Conservation (phyloP, 768 basidiomycete genomes). For the Boletus tomentosulus region DNA sequence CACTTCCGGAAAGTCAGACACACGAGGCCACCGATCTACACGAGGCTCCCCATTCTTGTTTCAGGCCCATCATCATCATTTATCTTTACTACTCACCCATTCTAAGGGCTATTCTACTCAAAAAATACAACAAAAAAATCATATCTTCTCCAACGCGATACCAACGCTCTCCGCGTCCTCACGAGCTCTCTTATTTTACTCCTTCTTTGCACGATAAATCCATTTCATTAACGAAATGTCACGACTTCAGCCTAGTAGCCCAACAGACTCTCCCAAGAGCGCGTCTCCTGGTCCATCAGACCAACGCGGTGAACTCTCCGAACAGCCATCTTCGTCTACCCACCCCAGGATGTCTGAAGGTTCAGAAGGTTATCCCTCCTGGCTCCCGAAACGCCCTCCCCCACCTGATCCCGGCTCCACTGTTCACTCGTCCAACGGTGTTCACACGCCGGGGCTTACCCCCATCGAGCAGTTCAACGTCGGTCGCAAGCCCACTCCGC, state of each 20-base stretch:
- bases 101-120: constrained; percentile 17
- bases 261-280: constrained; percentile 32
- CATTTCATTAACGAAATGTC: constrained; percentile 35
- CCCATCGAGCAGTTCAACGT: constrained; percentile 33
- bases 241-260: constrained; percentile 30
- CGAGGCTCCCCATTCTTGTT: constrained; percentile 41
- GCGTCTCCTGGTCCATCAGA: constrained; percentile 25
- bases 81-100: constrained; percentile 23
- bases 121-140: constrained; percentile 22
- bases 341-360: constrained; percentile 36
- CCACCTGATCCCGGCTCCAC: constrained; percentile 74
- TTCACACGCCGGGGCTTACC: constrained; percentile 30
- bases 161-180: constrained; percentile 24
- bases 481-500: constrained; percentile 76
- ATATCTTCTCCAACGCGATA: constrained; percentile 30
- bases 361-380: constrained; percentile 75
- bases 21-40: constrained; percentile 48
- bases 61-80: constrained; percentile 5
- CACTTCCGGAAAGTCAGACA: constrained; percentile 39
- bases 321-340: constrained; percentile 34
- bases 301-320: constrained; percentile 28
- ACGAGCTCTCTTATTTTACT: constrained; percentile 29
- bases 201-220: constrained; percentile 26
- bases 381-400: constrained; percentile 77
- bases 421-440: constrained; percentile 52